These are phyloP conservation scores for Aphanomyces euteiches DNA, from an alignment of 352 stramenopile genomes.

Conservation along the genomic window DNA sequence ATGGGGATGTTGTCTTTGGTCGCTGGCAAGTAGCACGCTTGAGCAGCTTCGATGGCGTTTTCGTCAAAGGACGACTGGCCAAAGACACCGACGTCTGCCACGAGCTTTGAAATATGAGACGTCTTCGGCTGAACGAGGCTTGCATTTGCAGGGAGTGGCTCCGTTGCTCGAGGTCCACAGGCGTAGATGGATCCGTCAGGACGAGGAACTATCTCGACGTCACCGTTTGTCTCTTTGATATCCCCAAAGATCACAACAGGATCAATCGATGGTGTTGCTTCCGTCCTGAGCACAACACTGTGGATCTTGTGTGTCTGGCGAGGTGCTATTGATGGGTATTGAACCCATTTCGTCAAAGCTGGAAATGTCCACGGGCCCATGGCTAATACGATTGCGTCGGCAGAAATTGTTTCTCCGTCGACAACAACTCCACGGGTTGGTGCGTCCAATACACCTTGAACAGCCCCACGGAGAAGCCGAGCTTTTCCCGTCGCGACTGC, in stretches of 20 bases:
- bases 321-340: not conserved
- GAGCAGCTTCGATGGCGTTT: not conserved
- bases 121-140: not conserved
- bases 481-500: slow-evolving; percentile 23
- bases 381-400: slow-evolving; percentile 57
- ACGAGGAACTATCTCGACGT: slow-evolving; percentile 41
- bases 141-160: slow-evolving; percentile 14
- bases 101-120: not conserved
- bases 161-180: slow-evolving; percentile 46
- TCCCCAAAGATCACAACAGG: slow-evolving; percentile 24
- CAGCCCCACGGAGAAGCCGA: slow-evolving; percentile 6
- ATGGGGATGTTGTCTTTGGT: slow-evolving; percentile 28
- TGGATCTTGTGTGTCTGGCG: slow-evolving; percentile 26
- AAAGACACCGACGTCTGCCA: slow-evolving; percentile 14
- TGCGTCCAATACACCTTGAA: not conserved
- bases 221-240: not conserved
- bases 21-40: slow-evolving; percentile 28
- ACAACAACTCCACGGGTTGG: slow-evolving; percentile 37
- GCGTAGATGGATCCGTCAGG: slow-evolving; percentile 80
- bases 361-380: slow-evolving; percentile 69
- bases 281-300: slow-evolving; percentile 27
- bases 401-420: slow-evolving; percentile 38
- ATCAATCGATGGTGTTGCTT: not conserved
- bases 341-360: slow-evolving; percentile 2
- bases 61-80: not conserved